Percentiles rank a stretch among this genome's conserved stretches.
phyloP scores from a whole-genome alignment of 2,329 filamentous ascomycete genomes.

The Epichloe baconii region DNA sequence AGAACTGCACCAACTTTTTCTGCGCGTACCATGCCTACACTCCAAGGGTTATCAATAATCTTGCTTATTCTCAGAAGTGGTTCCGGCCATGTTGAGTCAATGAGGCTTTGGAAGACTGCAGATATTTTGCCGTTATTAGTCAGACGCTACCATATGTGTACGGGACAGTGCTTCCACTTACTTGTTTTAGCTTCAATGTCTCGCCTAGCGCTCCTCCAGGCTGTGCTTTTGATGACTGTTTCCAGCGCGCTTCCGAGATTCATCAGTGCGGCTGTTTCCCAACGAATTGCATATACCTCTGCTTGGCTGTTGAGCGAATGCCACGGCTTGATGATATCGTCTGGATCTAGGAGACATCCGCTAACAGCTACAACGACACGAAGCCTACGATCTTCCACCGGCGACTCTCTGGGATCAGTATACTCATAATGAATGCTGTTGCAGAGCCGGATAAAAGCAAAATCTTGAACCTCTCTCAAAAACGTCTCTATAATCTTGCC shows the following conservation, averaged over 20 bases:
- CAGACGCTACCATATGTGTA: background rate
- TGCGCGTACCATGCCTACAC: slow-evolving; percentile 58
- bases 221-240: slow-evolving; percentile 62
- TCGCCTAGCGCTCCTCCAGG: slow-evolving; percentile 59
- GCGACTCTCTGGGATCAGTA: slow-evolving; percentile 36
- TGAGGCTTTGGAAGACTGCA: slow-evolving; percentile 42
- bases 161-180: slow-evolving; percentile 18
- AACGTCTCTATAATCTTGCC: slow-evolving; percentile 83
- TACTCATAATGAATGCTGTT: slow-evolving; percentile 27
- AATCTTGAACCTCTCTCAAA: slow-evolving; percentile 74
- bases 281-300: slow-evolving; percentile 73
- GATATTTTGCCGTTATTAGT: background rate
- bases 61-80: slow-evolving; percentile 54
- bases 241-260: slow-evolving; percentile 69
- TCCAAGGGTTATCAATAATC: slow-evolving; percentile 73
- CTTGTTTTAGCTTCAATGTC: slow-evolving; percentile 33
- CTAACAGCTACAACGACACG: slow-evolving; percentile 73
- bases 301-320: slow-evolving; percentile 55
- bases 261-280: slow-evolving; percentile 65
- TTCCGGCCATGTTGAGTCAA: slow-evolving; percentile 47
- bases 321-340: slow-evolving; percentile 64
- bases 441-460: slow-evolving; percentile 68
- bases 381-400: slow-evolving; percentile 50
- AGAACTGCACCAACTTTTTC: slow-evolving; percentile 62
- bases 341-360: slow-evolving; percentile 65